These are phyloP conservation scores for Barnettozyma californica DNA, from an alignment of 805 yeast species.

Conservation along the genomic window DNA sequence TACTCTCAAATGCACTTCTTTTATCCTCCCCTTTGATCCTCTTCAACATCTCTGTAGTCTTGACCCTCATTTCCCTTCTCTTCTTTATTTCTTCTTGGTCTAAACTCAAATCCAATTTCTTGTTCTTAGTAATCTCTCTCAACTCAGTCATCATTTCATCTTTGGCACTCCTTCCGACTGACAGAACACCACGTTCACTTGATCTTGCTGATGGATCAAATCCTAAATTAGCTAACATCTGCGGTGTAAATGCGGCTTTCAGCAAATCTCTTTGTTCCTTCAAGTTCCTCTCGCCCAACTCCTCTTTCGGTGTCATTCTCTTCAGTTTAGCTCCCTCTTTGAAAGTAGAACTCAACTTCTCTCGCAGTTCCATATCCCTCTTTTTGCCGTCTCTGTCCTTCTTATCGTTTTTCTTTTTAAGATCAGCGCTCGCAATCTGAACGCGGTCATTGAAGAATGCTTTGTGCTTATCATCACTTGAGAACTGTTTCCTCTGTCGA, in stretches of 20 bases:
- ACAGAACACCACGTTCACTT: constrained; percentile 12
- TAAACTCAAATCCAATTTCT: constrained; percentile 29
- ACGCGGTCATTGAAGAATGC: constrained; percentile 45
- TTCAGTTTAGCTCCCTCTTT: constrained; percentile 27
- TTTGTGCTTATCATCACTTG: constrained; percentile 36
- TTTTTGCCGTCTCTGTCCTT: constrained; percentile 28
- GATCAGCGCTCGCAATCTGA: constrained; percentile 10
- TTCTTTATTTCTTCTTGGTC: constrained; percentile 27
- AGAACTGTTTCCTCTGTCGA: constrained; percentile 31
- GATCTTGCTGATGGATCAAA: constrained; percentile 43
- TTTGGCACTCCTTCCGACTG: constrained; percentile 16
- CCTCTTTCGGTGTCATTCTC: constrained; percentile 14
- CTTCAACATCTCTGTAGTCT: constrained; percentile 26
- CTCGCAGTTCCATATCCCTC: constrained; percentile 4
- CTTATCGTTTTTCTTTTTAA: constrained; percentile 34
- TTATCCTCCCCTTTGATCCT: constrained; percentile 15
- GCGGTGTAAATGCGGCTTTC: constrained; percentile 35
- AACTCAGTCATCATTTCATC: constrained; percentile 26
- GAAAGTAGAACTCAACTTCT: constrained; percentile 8
- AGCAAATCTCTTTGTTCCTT: constrained; percentile 26
- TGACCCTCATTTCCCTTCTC: constrained; percentile 25
- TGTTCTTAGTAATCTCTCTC: constrained; percentile 26
- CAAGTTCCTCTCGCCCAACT: constrained; percentile 19
- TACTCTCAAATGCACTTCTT: background rate
- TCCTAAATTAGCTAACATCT: constrained; percentile 39